These are phyloP conservation scores for Vicia villosa DNA, from an alignment of 306 rosid species.

Conservation along the genomic window DNA sequence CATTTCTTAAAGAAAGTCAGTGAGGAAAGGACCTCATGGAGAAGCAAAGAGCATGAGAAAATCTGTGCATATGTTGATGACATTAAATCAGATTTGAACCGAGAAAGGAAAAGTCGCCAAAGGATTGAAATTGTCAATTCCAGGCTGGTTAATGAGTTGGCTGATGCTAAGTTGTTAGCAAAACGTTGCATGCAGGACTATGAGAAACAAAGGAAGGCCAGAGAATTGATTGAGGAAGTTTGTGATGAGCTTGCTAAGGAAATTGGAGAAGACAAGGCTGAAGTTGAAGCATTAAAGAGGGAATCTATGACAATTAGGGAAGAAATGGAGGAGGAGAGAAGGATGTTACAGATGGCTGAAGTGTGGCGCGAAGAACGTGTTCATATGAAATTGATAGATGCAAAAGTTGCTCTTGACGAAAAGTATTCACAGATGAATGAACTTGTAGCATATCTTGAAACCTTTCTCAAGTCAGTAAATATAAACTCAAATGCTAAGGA, in stretches of 20 bases:
- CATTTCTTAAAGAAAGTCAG: conserved; percentile 77
- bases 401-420: conserved; percentile 85
- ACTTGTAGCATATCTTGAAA: conserved; percentile 71
- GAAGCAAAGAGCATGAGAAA: conserved; percentile 92
- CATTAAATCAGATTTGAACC: conserved; percentile 63
- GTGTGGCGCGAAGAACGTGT: conserved; percentile 99
- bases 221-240: conserved; percentile 80
- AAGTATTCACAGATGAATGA: conserved; percentile 86
- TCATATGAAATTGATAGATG: conserved; percentile 93
- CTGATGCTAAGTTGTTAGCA: conserved; percentile 73
- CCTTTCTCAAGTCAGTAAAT: conserved; percentile 50
- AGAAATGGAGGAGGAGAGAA: conserved; percentile 86
- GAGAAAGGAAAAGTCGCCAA: conserved; percentile 81
- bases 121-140: conserved; percentile 81
- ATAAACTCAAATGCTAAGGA: conserved; percentile 63
- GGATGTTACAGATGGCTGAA: conserved; percentile 95
- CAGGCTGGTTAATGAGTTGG: conserved; percentile 82
- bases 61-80: conserved; percentile 78
- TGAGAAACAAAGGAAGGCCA: conserved; percentile 82
- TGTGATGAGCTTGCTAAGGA: conserved; percentile 96
- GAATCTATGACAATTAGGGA: conserved; percentile 68
- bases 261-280: conserved; percentile 92
- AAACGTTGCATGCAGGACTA: conserved; percentile 77
- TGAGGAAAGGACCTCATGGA: conserved; percentile 80
- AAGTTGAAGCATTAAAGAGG: conserved; percentile 73